Base-by-base conservation (phyloP, 2,329 filamentous ascomycete genomes). In the Tolypocladium pustulatum region DNA sequence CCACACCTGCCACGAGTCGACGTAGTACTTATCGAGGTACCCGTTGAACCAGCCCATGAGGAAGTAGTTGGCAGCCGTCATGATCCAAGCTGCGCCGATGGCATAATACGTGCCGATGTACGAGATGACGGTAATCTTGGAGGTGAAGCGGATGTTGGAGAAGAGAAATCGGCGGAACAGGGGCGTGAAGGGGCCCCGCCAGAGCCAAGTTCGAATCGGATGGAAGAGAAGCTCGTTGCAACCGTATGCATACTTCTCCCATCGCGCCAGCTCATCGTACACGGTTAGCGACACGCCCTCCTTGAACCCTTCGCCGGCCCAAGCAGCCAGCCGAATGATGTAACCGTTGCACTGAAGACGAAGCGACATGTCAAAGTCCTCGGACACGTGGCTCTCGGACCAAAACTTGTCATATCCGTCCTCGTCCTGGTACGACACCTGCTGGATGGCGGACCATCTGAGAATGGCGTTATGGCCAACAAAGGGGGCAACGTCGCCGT, bases 221-320 rank as follows among this genome's bases (percentile, higher is more conserved):
- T 93, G 82, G 76, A 94, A 93, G 59, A 93, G 79, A 59, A 93
- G 78, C 75, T 92, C 89, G 70, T 89, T 90, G 73, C 90, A 92
- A 41, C 89, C 89, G 66, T 91, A 92, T 3, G 89, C 90, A 69
- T 91, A 91, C 73, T 93, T 93, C 69, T 93, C 89, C 89, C 90
- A 93, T 59, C 89, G 86, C 2, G 88, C 87, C 60, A 93, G 78
- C 72, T 93, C 90, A 72, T 93, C 89, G 68, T 93, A 91, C 12
- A 93, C 88, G 0, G 89, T 93, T 59, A 93, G 77, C 1, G 89
- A 92, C 57, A 93, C 89, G 63, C 90, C 89, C 70, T 93, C 89
- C 69, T 91, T 87, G 78, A 91, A 91, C 55, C 85, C 88, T n/a
- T 87, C 84, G 41, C 85, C 85, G 8, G 85, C 85, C 80, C 88